These are phyloP conservation scores for Cercospora zeina DNA, from an alignment of 2,329 filamentous ascomycete genomes.

Conservation along the genomic window DNA sequence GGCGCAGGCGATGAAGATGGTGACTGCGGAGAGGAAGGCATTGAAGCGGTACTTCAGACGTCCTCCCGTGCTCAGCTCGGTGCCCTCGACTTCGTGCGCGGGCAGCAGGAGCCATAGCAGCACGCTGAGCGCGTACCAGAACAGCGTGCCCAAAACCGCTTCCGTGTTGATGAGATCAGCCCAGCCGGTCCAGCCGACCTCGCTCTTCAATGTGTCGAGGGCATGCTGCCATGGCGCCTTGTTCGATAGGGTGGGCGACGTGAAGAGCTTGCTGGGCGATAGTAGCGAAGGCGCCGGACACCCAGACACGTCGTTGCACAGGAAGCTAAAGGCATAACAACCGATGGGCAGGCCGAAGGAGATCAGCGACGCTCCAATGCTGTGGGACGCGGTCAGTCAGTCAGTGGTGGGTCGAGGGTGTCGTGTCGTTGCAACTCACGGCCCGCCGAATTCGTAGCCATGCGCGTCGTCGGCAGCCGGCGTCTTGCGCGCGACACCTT, in stretches of 20 bases:
- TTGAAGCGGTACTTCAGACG: constrained; percentile 77
- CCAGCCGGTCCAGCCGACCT: constrained; percentile 82
- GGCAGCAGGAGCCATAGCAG: constrained; percentile 76
- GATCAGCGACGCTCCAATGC: constrained; percentile 73
- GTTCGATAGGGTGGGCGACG: constrained; percentile 33
- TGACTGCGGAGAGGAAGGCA: constrained; percentile 70
- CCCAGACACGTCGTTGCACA: constrained; percentile 89
- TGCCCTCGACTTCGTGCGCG: constrained; percentile 69
- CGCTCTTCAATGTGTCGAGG: constrained; percentile 70
- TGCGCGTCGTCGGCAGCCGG: constrained; percentile 31
- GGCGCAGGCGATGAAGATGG: constrained; percentile 69
- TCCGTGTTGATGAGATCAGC: constrained; percentile 68
- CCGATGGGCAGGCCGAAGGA: constrained; percentile 77
- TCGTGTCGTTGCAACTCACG: constrained; percentile 42
- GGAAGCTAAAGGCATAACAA: constrained; percentile 76
- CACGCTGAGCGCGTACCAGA: constrained; percentile 75
- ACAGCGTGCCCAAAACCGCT: constrained; percentile 68
- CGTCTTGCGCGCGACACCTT: constrained; percentile 5
- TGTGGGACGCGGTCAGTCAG: constrained; percentile 43
- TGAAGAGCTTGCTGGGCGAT: constrained; percentile 64
- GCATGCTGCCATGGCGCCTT: constrained; percentile 46
- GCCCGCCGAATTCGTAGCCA: constrained; percentile 53
- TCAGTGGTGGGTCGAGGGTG: not conserved
- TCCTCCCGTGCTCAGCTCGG: constrained; percentile 67
- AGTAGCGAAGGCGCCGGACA: constrained; percentile 84